A percentile compares a stretch with the other conserved stretches of the same genome.
Conservation (phyloP, 1,284 basidiomycete genomes). For the Phellopilus nigrolimitatus region DNA sequence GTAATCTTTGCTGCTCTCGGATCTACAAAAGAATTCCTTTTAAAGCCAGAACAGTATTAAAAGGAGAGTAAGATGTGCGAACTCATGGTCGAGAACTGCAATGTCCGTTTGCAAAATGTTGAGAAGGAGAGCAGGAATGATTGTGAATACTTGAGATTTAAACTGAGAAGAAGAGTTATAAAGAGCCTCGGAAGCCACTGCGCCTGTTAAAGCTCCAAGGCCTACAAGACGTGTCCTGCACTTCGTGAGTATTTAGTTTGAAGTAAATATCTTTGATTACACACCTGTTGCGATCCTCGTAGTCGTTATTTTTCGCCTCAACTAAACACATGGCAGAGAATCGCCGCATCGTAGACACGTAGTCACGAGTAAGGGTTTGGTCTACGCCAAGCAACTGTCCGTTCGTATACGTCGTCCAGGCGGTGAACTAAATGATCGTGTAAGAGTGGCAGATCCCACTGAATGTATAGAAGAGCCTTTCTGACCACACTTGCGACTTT, state of each 20-base stretch:
- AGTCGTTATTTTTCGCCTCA: constrained; percentile 44
- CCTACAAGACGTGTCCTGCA: constrained; percentile 80
- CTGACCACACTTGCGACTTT: constrained; percentile 80
- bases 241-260: constrained; percentile 9
- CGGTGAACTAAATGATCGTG: constrained; percentile 60
- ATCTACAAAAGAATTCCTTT: constrained; percentile 35
- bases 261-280: constrained; percentile 15
- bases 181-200: constrained; percentile 81
- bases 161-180: constrained; percentile 78
- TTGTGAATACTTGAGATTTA: constrained; percentile 62
- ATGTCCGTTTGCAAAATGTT: constrained; percentile 67
- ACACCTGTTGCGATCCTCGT: constrained; percentile 67
- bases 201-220: constrained; percentile 77
- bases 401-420: constrained; percentile 91
- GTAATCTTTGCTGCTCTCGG: constrained; percentile 57
- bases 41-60: constrained; percentile 1
- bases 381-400: constrained; percentile 80
- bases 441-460: not conserved
- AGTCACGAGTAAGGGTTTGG: constrained; percentile 62
- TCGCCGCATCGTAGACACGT: constrained; percentile 62
- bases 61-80: constrained; percentile 27
- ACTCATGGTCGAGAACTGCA: constrained; percentile 65
- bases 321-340: constrained; percentile 63
- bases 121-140: constrained; percentile 72
- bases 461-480: not conserved